Base-by-base conservation (phyloP, 2,329 filamentous ascomycete species). In the Malbranchea cinnamomea region DNA sequence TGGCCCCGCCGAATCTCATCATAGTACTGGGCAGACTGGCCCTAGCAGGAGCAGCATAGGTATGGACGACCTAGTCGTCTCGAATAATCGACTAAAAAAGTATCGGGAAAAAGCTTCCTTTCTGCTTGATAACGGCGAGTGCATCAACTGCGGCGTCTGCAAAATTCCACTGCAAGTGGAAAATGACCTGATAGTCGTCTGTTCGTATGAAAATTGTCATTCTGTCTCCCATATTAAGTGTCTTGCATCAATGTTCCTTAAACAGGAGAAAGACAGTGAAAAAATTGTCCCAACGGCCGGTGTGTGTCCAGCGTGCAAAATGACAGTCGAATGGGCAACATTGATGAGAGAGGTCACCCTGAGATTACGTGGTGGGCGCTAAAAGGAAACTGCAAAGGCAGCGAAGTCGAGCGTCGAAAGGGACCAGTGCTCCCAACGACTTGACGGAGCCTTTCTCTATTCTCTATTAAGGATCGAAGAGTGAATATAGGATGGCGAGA, bases 291-390 rank as follows among this genome's bases (percentile, higher is more conserved):
- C 87, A 0, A 60, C 68, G 2, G 48, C 62, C 19, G 84, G 83
- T 2, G 52, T 44, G 2, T 95, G 87, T 54, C 82, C 82, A 0
- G 57, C 57, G 12, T 95, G 87, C 47, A 54, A 63, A 1, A 60
- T 61, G 0, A 52, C 60, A 4, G 56, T 84, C 2, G 50, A 62
- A 29, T 95, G 87, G 87, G 62, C 65, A 0, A 69, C 78, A 27
- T 70, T 94, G 56, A 78, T 91, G 59, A 85, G 74, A 47, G 85
- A 92, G 48, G 54, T 92, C 42, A 89, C 68, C 29, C 56, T 93
- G 28, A 67, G 87, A 18, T 60, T 71, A 20, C 67, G 81, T 14
- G 84, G n/a, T n/a, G n/a, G n/a, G n/a, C n/a, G n/a, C n/a, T n/a
- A n/a, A n/a, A n/a, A 67, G 74, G 23, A 72, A 72, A 40, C 44